Base-by-base conservation (phyloP, 441 rosid species). In the Pelargonium fulgidum region DNA sequence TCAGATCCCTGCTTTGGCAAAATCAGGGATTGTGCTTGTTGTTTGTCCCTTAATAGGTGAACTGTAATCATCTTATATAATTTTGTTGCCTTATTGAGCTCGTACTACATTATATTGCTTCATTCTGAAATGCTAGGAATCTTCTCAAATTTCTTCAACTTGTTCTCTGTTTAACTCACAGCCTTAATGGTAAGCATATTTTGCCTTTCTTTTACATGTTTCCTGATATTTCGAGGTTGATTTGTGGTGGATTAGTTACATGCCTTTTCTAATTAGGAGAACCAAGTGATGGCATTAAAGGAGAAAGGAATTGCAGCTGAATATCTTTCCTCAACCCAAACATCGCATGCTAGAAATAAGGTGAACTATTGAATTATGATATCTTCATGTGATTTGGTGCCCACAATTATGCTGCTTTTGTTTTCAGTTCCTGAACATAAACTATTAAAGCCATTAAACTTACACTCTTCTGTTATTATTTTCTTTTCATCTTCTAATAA, bases 1-100 rank as follows among this genome's bases (percentile, higher is more conserved):
- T 75, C 97, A 91, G 76, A 88, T 94, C 75, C 96, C 97, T 70
- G 97, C 99, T n/a, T 59, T 93, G 66, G 90, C 96, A n/a, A 90
- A 81, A 75, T 77, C 82, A 8, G 92, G 99, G 71, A 87, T 94
- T 71, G 97, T 87, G 50, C 96, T 94, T 68, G 97, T 94, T 64
- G 92, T 91, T 71, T 94, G 91, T 81, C 99, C 99, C 69, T 84
- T 91, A 72, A 94, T 94, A 79, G 99, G 98, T 93, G 73, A 73
- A 67, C 48, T 44, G 16, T 8, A 50, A 68, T 69, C 11, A 3
- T 69, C 44, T 56, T 56, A 11, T 22, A 16, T 52, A 66, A 17
- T 5, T 39, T 24, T 26, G 50, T 6, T 48, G 9, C 29, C 39
- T 65, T 56, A n/a, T 22, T 33, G 29, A 29, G 11, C 42, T 66